A percentile compares a stretch with the other conserved stretches of the same genome.
Evolutionary conservation across 805 yeast species (phyloP).

Genomic region (Kluyveromyces aestuarii): DNA sequence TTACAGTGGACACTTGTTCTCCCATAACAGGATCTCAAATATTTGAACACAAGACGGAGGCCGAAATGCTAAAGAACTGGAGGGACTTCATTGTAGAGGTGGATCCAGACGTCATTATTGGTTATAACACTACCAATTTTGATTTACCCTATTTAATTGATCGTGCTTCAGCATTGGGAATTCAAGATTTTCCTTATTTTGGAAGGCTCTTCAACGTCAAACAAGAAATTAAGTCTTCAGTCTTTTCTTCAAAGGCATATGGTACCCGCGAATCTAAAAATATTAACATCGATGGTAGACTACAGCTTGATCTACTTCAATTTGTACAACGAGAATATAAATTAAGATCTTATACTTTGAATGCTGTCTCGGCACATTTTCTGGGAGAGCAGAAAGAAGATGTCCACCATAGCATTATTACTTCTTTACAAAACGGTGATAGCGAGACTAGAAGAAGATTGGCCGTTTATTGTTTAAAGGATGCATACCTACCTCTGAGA

Average conservation of each 20-base stretch:
- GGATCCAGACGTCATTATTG: constrained; percentile 95
- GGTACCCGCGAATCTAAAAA: constrained; percentile 92
- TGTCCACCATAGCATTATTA: constrained; percentile 93
- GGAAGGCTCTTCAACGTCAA: constrained; percentile 60
- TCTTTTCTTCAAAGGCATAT: constrained; percentile 88
- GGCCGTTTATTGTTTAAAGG: constrained; percentile 95
- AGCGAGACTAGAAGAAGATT: constrained; percentile 87
- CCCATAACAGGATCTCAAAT: constrained; percentile 92
- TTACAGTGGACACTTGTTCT: constrained; percentile 84
- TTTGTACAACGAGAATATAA: constrained; percentile 93
- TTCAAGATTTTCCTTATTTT: constrained; percentile 70
- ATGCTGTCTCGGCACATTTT: constrained; percentile 91
- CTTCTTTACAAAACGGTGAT: constrained; percentile 87
- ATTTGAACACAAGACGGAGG: constrained; percentile 63
- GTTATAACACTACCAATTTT: constrained; percentile 90
- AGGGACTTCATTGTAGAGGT: constrained; percentile 70
- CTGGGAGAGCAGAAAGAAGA: constrained; percentile 95
- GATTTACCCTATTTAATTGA: constrained; percentile 90
- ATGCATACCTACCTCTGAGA: constrained; percentile 86
- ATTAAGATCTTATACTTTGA: constrained; percentile 86
- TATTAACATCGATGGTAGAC: constrained; percentile 89
- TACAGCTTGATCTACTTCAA: constrained; percentile 89
- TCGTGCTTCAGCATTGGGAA: constrained; percentile 66
- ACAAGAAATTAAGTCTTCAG: constrained; percentile 74
- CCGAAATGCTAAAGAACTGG: constrained; percentile 81